phyloP scores from a whole-genome alignment of 2,329 filamentous ascomycete genomes.

The Mariannaea elegans region DNA sequence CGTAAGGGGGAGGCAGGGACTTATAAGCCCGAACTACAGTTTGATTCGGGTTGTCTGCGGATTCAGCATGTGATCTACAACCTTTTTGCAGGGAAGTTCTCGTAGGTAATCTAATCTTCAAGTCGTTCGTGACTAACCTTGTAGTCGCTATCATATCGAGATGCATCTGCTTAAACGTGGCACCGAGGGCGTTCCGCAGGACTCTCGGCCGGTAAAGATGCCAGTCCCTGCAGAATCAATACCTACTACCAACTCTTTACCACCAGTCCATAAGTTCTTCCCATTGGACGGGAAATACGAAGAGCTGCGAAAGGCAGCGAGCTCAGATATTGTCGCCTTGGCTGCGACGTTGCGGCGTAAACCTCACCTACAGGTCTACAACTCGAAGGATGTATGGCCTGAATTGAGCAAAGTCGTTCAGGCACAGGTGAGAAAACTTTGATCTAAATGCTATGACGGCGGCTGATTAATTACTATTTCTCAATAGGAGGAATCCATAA shows the following conservation, averaged over 20 bases:
- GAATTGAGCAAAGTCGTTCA: neutral
- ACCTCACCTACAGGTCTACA: neutral
- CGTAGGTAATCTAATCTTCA: neutral
- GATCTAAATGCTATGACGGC: too few relatives aligned
- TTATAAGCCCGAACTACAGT: neutral
- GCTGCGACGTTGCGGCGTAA: conserved; percentile 1
- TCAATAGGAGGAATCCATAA: neutral
- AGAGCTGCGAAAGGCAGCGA: neutral
- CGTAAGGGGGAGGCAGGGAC: neutral
- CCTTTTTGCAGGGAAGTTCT: conserved; percentile 4
- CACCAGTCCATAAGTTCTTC: neutral
- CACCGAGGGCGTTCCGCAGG: neutral
- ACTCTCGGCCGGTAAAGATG: neutral
- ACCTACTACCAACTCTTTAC: neutral
- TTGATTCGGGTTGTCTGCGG: conserved; percentile 5
- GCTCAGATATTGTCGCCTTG: neutral
- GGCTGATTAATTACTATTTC: neutral
- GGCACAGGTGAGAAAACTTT: neutral
- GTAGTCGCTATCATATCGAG: neutral
- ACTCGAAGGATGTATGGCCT: neutral
- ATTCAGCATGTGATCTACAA: neutral
- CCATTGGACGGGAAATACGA: neutral
- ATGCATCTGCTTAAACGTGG: neutral
- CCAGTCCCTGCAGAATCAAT: neutral
- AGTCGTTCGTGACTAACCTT: neutral